Evolutionary conservation across 2,329 filamentous ascomycete genomes (phyloP).

Genomic region (Aureobasidium uvarum): DNA sequence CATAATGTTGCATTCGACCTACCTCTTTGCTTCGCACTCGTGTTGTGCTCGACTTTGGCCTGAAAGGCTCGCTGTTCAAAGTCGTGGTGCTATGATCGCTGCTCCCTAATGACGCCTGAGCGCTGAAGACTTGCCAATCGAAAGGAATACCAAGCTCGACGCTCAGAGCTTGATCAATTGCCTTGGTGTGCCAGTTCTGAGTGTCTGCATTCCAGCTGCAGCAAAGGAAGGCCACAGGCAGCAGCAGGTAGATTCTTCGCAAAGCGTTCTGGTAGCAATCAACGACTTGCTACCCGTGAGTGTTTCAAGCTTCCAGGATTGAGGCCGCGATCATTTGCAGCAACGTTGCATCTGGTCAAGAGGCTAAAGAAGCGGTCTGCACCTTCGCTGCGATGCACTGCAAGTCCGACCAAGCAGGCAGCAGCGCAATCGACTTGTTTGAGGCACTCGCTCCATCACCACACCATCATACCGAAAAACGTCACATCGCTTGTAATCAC

Average conservation of each 20-base stretch:
- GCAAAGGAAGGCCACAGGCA: neutral
- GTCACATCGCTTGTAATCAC: conserved; percentile 4
- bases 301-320: too few species aligned
- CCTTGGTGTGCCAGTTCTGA: neutral
- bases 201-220: neutral
- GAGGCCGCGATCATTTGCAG: neutral
- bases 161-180: neutral
- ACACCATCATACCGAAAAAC: neutral
- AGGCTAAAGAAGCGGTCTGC: neutral
- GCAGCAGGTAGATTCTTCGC: too few species aligned
- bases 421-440: neutral
- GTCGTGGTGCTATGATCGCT: neutral
- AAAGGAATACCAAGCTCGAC: neutral
- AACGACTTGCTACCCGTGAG: neutral
- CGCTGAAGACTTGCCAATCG: neutral
- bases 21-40: neutral
- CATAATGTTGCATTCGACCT: neutral
- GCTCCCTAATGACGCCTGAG: neutral
- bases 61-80: neutral
- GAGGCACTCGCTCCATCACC: neutral
- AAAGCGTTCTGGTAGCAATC: neutral
- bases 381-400: neutral
- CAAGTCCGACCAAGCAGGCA: neutral
- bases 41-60: neutral
- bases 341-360: neutral